phyloP scores from a whole-genome alignment of 2,329 filamentous ascomycete species.

The Aspergillus texensis region DNA sequence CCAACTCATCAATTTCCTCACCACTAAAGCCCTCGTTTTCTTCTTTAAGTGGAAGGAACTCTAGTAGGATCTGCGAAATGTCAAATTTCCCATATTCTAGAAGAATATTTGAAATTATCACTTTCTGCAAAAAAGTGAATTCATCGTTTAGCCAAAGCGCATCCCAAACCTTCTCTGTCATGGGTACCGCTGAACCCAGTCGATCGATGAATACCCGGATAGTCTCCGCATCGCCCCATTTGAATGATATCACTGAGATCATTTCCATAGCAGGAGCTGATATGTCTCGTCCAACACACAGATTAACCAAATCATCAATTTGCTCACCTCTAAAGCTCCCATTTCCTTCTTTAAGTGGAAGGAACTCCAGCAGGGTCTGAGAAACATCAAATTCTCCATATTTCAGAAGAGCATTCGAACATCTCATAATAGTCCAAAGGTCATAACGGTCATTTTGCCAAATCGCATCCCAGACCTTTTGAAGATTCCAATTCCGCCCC shows the following conservation, averaged over 20 bases:
- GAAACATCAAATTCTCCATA: neutral
- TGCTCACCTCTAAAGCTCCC: no score
- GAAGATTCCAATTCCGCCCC: neutral
- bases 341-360: neutral
- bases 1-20: neutral
- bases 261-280: neutral
- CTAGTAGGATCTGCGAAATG: neutral
- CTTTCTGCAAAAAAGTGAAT: neutral
- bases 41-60: neutral
- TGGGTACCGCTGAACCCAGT: neutral
- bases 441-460: no score
- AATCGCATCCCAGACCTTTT: neutral
- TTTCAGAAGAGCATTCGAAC: neutral
- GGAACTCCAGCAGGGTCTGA: neutral
- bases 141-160: neutral
- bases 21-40: fast-evolving
- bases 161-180: neutral
- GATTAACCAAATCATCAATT: neutral
- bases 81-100: neutral
- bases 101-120: neutral
- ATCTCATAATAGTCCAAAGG: neutral
- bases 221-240: fast-evolving
- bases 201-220: neutral
- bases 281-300: neutral
- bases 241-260: neutral